phyloP scores from a whole-genome alignment of 768 basidiomycete genomes.

The Leccinum boreale region DNA sequence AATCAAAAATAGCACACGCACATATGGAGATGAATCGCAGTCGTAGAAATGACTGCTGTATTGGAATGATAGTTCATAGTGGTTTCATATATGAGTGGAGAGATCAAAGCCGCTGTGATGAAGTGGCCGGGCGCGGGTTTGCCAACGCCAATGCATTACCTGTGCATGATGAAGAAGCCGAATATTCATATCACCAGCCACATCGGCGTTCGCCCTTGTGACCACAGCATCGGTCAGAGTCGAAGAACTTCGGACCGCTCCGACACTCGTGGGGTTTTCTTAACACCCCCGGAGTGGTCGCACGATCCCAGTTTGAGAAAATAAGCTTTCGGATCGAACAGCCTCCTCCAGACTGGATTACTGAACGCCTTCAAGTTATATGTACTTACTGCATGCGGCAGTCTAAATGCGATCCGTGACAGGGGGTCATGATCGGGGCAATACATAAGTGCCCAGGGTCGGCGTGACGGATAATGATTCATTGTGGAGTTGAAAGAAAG shows the following conservation, averaged over 20 bases:
- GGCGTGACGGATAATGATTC: not conserved
- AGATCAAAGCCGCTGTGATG: not conserved
- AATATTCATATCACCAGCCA: not conserved
- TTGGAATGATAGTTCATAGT: not conserved
- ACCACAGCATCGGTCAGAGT: not conserved
- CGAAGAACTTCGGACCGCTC: not conserved
- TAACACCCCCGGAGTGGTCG: not conserved
- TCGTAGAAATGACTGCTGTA: not conserved
- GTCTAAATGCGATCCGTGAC: not conserved
- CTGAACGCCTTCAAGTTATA: not conserved
- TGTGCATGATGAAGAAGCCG: not conserved
- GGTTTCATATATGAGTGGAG: not conserved
- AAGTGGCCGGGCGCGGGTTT: not conserved
- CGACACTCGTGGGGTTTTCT: no score
- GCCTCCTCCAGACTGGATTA: not conserved
- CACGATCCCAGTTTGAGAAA: constrained; percentile 1
- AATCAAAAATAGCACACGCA: not conserved
- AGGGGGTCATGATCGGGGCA: not conserved
- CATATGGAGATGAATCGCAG: not conserved
- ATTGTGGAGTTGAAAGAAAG: not conserved
- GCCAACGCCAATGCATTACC: not conserved
- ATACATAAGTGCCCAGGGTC: not conserved
- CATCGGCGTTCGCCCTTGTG: not conserved
- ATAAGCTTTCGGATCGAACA: not conserved
- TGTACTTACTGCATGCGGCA: not conserved